A percentile compares a stretch with the other conserved stretches of the same genome.
Conservation (phyloP, 1,284 basidiomycete genomes). For the Fomitiporia mediterranea region DNA sequence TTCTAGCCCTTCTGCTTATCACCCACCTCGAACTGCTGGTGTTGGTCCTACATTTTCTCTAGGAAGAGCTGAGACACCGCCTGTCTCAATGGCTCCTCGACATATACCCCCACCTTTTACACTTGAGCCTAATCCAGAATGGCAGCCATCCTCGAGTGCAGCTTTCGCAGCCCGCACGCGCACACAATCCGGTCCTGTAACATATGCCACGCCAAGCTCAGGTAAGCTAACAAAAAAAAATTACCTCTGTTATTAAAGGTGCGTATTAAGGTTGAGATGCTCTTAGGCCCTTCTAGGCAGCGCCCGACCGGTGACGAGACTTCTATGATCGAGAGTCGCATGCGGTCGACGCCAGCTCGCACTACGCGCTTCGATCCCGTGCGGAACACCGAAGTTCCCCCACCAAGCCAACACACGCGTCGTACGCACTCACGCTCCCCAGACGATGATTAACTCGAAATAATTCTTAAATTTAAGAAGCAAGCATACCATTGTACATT, state of each 20-base stretch:
- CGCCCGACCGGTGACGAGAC: background rate
- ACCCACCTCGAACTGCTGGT: background rate
- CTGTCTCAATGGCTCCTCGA: background rate
- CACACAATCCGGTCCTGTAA: background rate
- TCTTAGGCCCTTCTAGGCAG: constrained; percentile 10
- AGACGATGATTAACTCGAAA: constrained; percentile 4
- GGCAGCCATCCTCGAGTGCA: background rate
- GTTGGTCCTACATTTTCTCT: background rate
- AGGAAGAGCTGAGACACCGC: background rate
- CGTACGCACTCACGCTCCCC: constrained; percentile 11
- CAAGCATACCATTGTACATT: background rate
- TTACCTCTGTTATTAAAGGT: background rate
- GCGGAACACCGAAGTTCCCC: constrained; percentile 7
- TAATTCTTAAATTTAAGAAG: background rate
- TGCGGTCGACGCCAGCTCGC: constrained; percentile 6
- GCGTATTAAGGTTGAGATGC: background rate
- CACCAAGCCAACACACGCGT: background rate
- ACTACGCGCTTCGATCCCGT: constrained; percentile 18
- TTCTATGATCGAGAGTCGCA: constrained; percentile 6
- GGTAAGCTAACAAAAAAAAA: background rate
- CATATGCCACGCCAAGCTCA: background rate
- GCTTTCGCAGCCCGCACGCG: constrained; percentile 7
- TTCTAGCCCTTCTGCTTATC: background rate
- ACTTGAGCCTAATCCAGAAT: constrained; percentile 17
- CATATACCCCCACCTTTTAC: constrained; percentile 18